Evolutionary conservation across 176 grass and related monocot species (phyloP).

Genomic region (Urochloa ruziziensis): DNA sequence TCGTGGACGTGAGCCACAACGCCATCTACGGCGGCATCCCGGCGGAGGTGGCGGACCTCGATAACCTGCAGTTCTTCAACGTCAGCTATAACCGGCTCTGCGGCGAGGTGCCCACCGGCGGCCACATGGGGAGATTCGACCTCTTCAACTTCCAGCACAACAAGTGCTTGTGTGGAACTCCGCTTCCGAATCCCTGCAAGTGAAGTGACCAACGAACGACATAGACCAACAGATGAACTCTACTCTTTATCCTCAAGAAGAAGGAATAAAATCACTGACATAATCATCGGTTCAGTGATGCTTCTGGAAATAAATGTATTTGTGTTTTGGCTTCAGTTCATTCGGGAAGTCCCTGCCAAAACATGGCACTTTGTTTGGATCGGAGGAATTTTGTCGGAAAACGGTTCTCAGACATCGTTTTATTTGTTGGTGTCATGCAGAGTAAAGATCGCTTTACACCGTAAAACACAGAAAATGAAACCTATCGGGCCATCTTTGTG

Average conservation of each 20-base stretch:
- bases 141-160: constrained; percentile 41
- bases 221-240: neutral
- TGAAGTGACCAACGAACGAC: too few species aligned
- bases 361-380: too few species aligned
- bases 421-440: too few species aligned
- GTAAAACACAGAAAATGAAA: too few species aligned
- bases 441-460: too few species aligned
- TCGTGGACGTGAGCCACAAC: constrained; percentile 69
- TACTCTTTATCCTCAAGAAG: too few species aligned
- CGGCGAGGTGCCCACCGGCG: constrained; percentile 48
- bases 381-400: too few species aligned
- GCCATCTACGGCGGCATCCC: constrained; percentile 56
- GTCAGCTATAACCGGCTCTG: constrained; percentile 79
- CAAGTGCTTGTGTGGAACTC: constrained; percentile 55
- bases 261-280: neutral
- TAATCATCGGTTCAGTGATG: neutral
- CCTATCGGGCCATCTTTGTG: too few species aligned
- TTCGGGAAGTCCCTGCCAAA: too few species aligned
- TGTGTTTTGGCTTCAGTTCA: too few species aligned
- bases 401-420: too few species aligned
- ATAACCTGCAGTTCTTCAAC: constrained; percentile 45
- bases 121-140: constrained; percentile 17
- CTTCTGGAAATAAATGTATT: neutral
- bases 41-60: constrained; percentile 28
- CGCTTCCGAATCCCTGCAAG: constrained; percentile 25